Base-by-base conservation (phyloP, 108 stramenopile species). In the Cyclotella distinguenda region DNA sequence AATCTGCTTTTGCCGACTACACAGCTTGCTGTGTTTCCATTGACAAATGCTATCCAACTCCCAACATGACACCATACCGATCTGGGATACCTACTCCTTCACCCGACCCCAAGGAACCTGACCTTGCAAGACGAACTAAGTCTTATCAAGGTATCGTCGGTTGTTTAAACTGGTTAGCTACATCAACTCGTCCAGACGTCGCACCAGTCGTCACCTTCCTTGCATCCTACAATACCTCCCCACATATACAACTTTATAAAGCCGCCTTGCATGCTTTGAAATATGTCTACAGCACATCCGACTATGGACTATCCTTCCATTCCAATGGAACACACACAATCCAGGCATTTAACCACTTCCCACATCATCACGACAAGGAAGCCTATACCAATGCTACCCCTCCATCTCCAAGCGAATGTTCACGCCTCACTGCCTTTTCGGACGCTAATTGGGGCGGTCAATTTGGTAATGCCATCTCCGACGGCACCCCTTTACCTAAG, bases 241-340 rank as follows among this genome's bases (percentile, higher is more conserved):
- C 47, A 2, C 28, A 16, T 25, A 16, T n/a, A 3, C 47, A 48
- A 32, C 61, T 48, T 47, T 62, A 62, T n/a, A 28, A 38, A 18
- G 33, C 55, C n/a, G 55, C 55, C 1, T 19, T 57, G 2, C 55
- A 35, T 57, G 55, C 27, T 13, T 31, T 62, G 8, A 62, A 48
- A 34, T 48, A 62, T 22, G 16, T 62, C 32, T 48, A 34, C 61
- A 62, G 61, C 46, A 62, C 61, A 1, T 26, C 21, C 8, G 23
- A 62, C 1, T 62, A 62, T 47, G 47, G 59, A 16, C 43, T 60
- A 3, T 60, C 59, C 28, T 60, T 30, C 27, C 59, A 60, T 19
- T 60, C 26, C 4, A 23, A 44, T 44, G 28, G 26, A 1, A 43
- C 26, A 23, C 43, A 25, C 11, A 60, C 42, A 1, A 2, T 60